phyloP scores from a whole-genome alignment of 371 early-diverging fungal species.

The Lichtheimia hyalospora region DNA sequence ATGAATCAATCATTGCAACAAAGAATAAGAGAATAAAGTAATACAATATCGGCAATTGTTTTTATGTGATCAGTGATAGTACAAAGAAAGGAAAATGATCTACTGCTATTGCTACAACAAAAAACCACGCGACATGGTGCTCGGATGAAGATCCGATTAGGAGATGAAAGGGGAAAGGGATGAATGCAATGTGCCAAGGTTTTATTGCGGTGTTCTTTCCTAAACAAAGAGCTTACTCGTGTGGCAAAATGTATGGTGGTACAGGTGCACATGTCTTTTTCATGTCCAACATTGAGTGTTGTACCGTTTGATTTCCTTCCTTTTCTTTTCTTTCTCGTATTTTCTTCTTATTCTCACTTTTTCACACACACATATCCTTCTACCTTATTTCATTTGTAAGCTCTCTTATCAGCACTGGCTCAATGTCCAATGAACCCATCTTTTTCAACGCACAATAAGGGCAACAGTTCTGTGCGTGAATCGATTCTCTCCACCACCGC shows the following conservation, averaged over 20 bases:
- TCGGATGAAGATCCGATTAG: slow-evolving; percentile 4
- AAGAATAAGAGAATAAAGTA: no score
- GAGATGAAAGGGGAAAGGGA: not conserved
- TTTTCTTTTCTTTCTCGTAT: slow-evolving; percentile 37
- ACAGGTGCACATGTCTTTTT: slow-evolving; percentile 4
- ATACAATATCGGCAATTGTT: no score
- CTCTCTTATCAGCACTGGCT: slow-evolving; percentile 17
- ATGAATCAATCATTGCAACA: no score
- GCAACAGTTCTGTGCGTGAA: slow-evolving; percentile 4
- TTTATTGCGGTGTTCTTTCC: slow-evolving; percentile 3
- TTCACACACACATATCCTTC: slow-evolving; percentile 22
- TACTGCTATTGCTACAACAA: no score
- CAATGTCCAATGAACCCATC: slow-evolving; percentile 15
- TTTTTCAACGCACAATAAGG: slow-evolving; percentile 6
- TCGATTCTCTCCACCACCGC: slow-evolving; percentile 4
- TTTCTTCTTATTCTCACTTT: slow-evolving; percentile 41
- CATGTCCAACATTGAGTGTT: no score
- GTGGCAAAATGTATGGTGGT: slow-evolving; percentile 12
- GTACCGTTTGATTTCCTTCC: slow-evolving; percentile 10
- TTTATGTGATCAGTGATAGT: no score
- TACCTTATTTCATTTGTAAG: slow-evolving; percentile 42
- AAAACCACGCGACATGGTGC: no score
- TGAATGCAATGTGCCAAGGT: slow-evolving; percentile 2
- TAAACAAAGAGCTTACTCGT: slow-evolving; percentile 2
- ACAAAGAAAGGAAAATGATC: no score